Conservation (phyloP, 495 filamentous ascomycete genomes). For the Penicillium pulvis region DNA sequence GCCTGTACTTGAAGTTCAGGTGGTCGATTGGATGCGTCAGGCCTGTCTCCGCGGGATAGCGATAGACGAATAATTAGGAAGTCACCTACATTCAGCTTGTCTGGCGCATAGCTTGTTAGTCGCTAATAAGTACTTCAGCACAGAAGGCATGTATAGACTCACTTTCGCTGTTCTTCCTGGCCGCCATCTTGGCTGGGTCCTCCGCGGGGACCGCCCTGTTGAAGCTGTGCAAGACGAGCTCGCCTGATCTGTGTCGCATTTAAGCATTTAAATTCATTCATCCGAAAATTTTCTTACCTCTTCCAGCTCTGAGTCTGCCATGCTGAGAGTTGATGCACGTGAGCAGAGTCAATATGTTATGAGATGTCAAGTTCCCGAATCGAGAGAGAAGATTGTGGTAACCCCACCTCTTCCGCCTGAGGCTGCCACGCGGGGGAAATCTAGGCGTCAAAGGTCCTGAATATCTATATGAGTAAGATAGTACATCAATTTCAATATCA, state of each 20-base stretch:
- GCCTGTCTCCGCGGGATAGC: not conserved
- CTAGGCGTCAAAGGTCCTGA: not conserved
- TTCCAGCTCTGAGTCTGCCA: conserved; percentile 88
- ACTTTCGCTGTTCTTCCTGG: conserved; percentile 68
- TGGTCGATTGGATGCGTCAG: not conserved
- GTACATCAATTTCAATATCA: too few species aligned
- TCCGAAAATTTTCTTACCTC: conserved; percentile 52
- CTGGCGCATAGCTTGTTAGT: conserved; percentile 33
- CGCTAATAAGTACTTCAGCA: not conserved
- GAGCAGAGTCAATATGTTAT: not conserved
- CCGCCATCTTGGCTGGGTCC: conserved; percentile 49
- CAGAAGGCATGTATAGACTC: conserved; percentile 10
- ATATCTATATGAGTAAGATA: not conserved
- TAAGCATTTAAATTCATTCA: not conserved
- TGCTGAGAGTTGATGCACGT: conserved; percentile 33
- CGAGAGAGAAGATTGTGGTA: conserved; percentile 9
- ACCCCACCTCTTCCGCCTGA: conserved; percentile 32
- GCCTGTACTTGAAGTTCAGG: not conserved
- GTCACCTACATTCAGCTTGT: conserved; percentile 65
- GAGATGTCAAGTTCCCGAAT: not conserved
- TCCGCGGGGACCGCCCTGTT: conserved; percentile 53
- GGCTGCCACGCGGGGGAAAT: conserved; percentile 26
- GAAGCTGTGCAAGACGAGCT: conserved; percentile 89
- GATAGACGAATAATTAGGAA: not conserved
- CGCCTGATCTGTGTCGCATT: conserved; percentile 67